These are phyloP conservation scores for Gossypium australe DNA, from an alignment of 345 rosid species.

Conservation along the genomic window DNA sequence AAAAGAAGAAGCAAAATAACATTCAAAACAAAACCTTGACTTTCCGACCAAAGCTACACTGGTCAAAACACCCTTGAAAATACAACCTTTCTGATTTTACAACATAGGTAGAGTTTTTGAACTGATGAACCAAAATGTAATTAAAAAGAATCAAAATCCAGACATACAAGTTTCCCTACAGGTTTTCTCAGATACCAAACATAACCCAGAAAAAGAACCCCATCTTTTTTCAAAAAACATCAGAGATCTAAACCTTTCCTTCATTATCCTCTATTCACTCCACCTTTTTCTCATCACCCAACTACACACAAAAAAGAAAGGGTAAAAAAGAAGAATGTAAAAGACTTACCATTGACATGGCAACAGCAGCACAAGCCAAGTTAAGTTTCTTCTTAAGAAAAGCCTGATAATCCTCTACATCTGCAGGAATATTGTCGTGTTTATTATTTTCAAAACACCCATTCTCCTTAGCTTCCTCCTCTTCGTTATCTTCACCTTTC, in stretches of 20 bases:
- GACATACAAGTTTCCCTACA: background rate
- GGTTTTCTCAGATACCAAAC: background rate
- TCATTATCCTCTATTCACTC: background rate
- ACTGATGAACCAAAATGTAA: background rate
- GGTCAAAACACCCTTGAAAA: no score
- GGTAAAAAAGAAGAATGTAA: background rate
- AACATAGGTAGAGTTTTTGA: background rate
- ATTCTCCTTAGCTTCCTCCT: background rate
- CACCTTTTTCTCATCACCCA: background rate
- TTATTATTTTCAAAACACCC: background rate
- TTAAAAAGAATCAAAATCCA: background rate
- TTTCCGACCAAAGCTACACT: no score
- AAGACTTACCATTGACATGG: constrained; percentile 48
- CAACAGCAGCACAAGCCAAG: constrained; percentile 64
- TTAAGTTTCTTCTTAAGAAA: constrained; percentile 57
- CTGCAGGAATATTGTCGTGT: constrained; percentile 15
- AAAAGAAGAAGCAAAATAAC: no score
- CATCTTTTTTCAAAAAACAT: background rate
- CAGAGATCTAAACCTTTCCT: background rate
- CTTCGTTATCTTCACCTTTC: background rate
- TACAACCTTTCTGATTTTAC: background rate
- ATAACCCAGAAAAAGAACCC: background rate
- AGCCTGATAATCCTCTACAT: constrained; percentile 46
- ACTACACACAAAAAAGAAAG: background rate
- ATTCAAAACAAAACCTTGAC: no score